Base-by-base conservation (phyloP, 2,329 filamentous ascomycete species). In the Magnaporthiopsis rhizophila region DNA sequence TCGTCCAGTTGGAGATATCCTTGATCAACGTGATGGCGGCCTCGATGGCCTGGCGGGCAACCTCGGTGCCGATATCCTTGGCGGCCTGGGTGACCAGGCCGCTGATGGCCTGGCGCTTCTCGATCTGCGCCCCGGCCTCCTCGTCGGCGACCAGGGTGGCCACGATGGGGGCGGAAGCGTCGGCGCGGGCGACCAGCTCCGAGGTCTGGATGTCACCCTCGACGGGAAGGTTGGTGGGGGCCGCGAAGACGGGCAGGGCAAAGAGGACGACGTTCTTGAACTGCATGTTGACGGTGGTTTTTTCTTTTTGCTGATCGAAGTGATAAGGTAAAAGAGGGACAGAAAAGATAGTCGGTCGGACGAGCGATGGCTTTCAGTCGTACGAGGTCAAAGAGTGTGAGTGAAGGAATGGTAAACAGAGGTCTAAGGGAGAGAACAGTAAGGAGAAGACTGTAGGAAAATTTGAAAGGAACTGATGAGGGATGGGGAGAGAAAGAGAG, bases 251-350 rank as follows among this genome's bases (percentile, higher is more conserved):
- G 45, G 61, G 21, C 61, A 53, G 53, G 61, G 61, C 45, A 18
- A 62, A n/a, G 26, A 62, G 45, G 61, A 62, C 2, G 45, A 62
- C 3, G 45, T 28, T 21, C 38, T 62, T 62, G 61, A 62, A 62
- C 61, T 62, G 61, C 61, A 62, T 62, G 15, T 62, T 62, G 61
- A 9, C 61, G 61, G 61, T 45, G 38, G 8, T 62, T 62, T 13
- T 62, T 11, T 38, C 32, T 36, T 62, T 15, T 38, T 61, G 5
- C 45, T 36, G 21, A 28, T 28, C 15, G 28, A 61, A 34, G 15
- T 28, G 38, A 53, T 21, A 24, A 45, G 15, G 38, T 50, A n/a
- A 30, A 30, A 30, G 30, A 61, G 13, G 13, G 28, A n/a, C n/a
- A 24, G n/a, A 21, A n/a, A 6, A 8, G n/a, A 12, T 24, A 36